Evolutionary conservation across 73 alveolate genomes (phyloP).

Genomic region (Tetrahymena malaccensis): DNA sequence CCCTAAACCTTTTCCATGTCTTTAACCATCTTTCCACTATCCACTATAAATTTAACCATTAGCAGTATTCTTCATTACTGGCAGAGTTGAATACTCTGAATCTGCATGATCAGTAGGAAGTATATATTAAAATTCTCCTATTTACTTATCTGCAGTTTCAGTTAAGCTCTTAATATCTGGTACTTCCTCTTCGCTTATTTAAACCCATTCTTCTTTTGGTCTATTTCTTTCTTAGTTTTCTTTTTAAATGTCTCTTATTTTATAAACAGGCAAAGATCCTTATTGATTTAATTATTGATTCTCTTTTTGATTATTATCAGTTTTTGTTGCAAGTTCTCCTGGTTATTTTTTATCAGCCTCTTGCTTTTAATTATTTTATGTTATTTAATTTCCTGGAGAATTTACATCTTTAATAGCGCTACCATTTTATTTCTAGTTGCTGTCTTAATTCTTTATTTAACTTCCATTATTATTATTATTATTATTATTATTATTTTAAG

Average conservation of each 20-base stretch:
- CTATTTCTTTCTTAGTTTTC: not conserved
- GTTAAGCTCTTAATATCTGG: not conserved
- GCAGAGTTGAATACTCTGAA: not conserved
- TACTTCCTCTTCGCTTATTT: not conserved
- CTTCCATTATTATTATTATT: too few relatives aligned
- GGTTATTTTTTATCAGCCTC: not conserved
- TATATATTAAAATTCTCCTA: not conserved
- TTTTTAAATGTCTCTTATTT: not conserved
- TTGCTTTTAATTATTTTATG: not conserved
- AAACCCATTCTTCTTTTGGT: not conserved
- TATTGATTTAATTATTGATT: not conserved
- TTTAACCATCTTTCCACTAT: conserved; percentile 41
- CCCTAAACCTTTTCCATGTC: conserved; percentile 57
- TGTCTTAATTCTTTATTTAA: not conserved
- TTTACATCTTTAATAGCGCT: not conserved
- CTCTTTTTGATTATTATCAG: not conserved
- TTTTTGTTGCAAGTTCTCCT: not conserved
- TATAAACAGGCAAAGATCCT: not conserved
- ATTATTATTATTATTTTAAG: too few relatives aligned
- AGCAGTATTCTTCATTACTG: not conserved
- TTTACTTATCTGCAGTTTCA: not conserved
- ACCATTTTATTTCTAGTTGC: not conserved
- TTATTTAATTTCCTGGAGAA: not conserved
- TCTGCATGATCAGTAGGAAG: not conserved
- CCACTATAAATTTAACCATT: conserved; percentile 44